Base-by-base conservation (phyloP, 345 rosid genomes). In the Raphanus raphanistrum region DNA sequence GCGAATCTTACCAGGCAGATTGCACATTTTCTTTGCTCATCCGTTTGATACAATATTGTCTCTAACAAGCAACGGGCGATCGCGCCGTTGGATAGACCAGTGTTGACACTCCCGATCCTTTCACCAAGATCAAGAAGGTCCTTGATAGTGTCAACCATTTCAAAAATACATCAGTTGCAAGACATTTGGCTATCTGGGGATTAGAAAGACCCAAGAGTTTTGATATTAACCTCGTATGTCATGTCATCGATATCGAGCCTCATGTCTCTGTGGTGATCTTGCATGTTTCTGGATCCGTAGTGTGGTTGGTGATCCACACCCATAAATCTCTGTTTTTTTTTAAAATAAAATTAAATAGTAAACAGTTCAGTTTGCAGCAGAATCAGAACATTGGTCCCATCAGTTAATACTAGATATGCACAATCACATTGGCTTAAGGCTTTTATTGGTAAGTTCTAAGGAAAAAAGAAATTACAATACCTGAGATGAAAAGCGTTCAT, bases 101-200 rank as follows among this genome's bases (percentile, higher is more conserved):
- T 94, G 77, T 78, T 91, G 32, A 91, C 97, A 66, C 69, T 86
- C 54, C 97, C 98, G 33, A 94, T 94, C 79, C 96, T 91, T 82
- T 91, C 98, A 25, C 92, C 97, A 28, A 94, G 79, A 45, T 89
- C 97, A 78, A 94, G 89, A 62, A 94, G 81, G 57, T 94, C 98
- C 97, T 94, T 90, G 27, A 45, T 71, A 16, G 15, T 65, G 29
- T 57, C 80, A 76, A 35, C 41, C 48, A 64, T 64, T 55, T 43
- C 43, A 45, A 33, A 45, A 2, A 17, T 68, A 65, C 36, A 33
- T 79, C 32, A 74, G 57, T 64, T 43, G 32, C 48, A 16, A 15
- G 28, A 61, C 27, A 61, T 59, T 73, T 71, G 16, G 35, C 26
- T 13, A 15, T 36, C 70, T 11, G 68, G 52, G 58, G 50, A 7